phyloP scores from a whole-genome alignment of 2,329 filamentous ascomycete genomes.

The Lecanosticta acicola region DNA sequence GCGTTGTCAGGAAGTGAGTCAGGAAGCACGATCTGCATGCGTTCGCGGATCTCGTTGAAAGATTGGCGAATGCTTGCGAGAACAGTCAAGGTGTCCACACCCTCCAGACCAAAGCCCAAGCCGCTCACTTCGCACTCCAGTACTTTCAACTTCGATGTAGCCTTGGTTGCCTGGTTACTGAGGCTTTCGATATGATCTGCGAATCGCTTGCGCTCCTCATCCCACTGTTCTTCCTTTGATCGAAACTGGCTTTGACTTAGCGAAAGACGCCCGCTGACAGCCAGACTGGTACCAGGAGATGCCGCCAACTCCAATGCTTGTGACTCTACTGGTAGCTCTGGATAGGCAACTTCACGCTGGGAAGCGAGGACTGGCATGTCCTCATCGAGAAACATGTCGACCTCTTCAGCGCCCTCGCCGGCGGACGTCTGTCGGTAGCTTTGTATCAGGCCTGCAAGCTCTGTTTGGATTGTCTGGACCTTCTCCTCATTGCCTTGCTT shows the following conservation, averaged over 20 bases:
- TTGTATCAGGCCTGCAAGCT: conserved; percentile 20
- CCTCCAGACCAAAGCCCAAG: conserved; percentile 35
- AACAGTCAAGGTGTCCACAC: conserved; percentile 32
- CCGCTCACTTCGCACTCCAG: conserved; percentile 41
- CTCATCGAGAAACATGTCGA: conserved; percentile 29
- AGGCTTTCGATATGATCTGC: conserved; percentile 39
- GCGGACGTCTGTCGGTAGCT: conserved; percentile 11
- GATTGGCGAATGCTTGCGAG: conserved; percentile 38
- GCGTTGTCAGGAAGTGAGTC: conserved; percentile 33
- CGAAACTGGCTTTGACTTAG: conserved; percentile 14
- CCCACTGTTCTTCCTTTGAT: conserved; percentile 12
- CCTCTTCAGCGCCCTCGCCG: conserved; percentile 23
- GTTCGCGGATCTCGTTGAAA: conserved; percentile 38
- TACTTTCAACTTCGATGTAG: conserved; percentile 38
- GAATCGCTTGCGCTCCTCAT: conserved; percentile 26
- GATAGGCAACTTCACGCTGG: conserved; percentile 25
- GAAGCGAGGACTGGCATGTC: conserved; percentile 32
- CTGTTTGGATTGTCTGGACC: not conserved
- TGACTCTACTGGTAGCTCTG: conserved; percentile 17
- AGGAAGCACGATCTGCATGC: conserved; percentile 39
- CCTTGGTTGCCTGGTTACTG: conserved; percentile 35
- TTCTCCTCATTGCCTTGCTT: conserved; percentile 6
- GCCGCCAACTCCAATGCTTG: not conserved
- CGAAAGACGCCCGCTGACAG: conserved; percentile 6
- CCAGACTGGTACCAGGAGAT: not conserved